Conservation (phyloP, 2,329 filamentous ascomycete species). For the Calonectria pseudoturangicola region DNA sequence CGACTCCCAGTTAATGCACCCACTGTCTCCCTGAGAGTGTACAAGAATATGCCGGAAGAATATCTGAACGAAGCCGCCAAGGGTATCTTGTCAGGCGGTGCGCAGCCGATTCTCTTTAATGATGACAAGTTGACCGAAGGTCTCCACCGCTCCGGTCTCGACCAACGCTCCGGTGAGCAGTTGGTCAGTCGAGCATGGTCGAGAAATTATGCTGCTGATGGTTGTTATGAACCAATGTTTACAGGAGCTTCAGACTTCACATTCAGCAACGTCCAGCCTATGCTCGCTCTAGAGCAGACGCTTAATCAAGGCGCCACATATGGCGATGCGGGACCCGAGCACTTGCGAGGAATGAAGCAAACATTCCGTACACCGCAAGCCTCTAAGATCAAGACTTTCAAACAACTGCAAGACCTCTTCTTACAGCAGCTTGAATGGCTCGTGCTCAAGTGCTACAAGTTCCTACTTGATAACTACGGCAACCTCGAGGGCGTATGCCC, state of each 20-base stretch:
- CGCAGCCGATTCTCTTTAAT: background rate
- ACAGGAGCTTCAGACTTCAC: slow-evolving; percentile 1
- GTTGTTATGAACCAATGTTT: slow-evolving; percentile 14
- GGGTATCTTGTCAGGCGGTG: background rate
- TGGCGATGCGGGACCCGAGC: background rate
- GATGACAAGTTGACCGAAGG: slow-evolving; percentile 8
- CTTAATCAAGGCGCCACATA: background rate
- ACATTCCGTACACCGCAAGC: background rate
- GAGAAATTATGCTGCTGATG: slow-evolving; percentile 16
- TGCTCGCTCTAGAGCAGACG: slow-evolving; percentile 9
- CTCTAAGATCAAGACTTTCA: background rate
- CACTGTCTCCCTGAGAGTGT: slow-evolving; percentile 5
- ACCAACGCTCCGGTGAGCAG: background rate
- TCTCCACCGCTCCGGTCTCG: background rate
- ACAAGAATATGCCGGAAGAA: slow-evolving; percentile 15
- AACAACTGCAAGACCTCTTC: slow-evolving; percentile 3
- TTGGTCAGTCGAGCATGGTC: background rate
- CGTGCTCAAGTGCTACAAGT: background rate
- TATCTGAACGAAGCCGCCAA: slow-evolving; percentile 5
- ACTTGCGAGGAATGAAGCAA: slow-evolving; percentile 12
- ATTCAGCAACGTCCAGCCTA: slow-evolving; percentile 8
- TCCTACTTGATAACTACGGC: background rate
- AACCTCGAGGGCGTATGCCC: slow-evolving; percentile 3
- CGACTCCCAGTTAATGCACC: slow-evolving; percentile 12
- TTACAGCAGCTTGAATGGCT: slow-evolving; percentile 13